Percentiles rank a stretch among this genome's conserved stretches.
phyloP scores from a whole-genome alignment of 176 grass and related monocot species.

The sorghum (Sorghum bicolor) region DNA sequence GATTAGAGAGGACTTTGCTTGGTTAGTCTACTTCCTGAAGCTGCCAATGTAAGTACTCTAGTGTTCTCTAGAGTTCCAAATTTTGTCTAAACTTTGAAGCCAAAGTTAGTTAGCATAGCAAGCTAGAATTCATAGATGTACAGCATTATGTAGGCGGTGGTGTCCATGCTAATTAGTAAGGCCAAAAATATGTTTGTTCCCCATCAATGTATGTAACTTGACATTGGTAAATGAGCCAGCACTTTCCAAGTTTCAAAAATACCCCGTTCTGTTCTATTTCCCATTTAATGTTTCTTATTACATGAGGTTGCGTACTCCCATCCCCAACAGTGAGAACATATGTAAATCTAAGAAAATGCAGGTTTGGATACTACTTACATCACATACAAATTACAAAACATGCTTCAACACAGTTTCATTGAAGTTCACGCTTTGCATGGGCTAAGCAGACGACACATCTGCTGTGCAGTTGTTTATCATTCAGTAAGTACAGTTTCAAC shows the following conservation, averaged over 20 bases:
- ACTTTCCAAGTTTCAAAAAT: not conserved
- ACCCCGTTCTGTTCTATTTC: not conserved
- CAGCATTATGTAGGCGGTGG: not conserved
- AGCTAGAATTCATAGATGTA: not conserved
- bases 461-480: not conserved
- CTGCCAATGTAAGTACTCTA: not conserved
- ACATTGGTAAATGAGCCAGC: not conserved
- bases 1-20: not conserved
- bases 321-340: not conserved
- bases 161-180: not conserved
- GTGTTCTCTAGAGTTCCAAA: not conserved
- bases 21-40: not conserved
- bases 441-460: not conserved
- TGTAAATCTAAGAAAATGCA: not conserved
- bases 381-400: not conserved
- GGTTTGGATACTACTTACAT: not conserved
- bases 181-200: not conserved
- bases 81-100: not conserved
- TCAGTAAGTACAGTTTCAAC: not conserved
- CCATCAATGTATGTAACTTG: not conserved
- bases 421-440: not conserved
- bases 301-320: not conserved
- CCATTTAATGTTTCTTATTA: not conserved
- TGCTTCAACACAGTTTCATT: not conserved
- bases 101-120: not conserved